A percentile compares a stretch with the other conserved stretches of the same genome.
These are phyloP conservation scores for Penicillium paxilli DNA, from an alignment of 495 filamentous ascomycete genomes.

Conservation along the genomic window DNA sequence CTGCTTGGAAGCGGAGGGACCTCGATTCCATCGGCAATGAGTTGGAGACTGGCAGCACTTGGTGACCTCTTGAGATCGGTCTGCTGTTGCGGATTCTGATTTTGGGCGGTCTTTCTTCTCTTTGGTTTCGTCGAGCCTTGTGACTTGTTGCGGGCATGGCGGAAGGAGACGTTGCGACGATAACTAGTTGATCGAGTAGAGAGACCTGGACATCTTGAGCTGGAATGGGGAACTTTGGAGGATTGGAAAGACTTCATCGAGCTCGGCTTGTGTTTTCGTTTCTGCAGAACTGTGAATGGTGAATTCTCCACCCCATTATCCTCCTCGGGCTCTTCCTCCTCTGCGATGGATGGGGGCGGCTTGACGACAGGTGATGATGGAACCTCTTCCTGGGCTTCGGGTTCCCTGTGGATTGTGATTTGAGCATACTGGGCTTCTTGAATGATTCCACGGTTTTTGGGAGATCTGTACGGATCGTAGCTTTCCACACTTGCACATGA, in stretches of 20 bases:
- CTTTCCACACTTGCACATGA: slow-evolving; percentile 52
- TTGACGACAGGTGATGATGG: slow-evolving; percentile 13
- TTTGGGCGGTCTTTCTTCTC: slow-evolving; percentile 14
- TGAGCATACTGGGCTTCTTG: slow-evolving; percentile 52
- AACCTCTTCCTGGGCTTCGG: slow-evolving; percentile 6
- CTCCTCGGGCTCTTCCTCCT: slow-evolving; percentile 24
- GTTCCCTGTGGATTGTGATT: slow-evolving; percentile 64
- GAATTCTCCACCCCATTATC: slow-evolving; percentile 14
- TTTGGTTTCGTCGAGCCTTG: slow-evolving; percentile 37
- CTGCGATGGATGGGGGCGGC: slow-evolving; percentile 23
- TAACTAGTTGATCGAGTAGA: slow-evolving; percentile 58
- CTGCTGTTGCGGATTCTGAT: background rate
- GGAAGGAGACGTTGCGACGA: slow-evolving; percentile 82
- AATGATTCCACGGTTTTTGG: slow-evolving; percentile 44
- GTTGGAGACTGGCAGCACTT: slow-evolving; percentile 31
- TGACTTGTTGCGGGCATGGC: slow-evolving; percentile 52
- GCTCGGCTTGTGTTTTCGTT: slow-evolving; percentile 34
- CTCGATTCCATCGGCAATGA: slow-evolving; percentile 17
- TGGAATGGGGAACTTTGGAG: slow-evolving; percentile 38
- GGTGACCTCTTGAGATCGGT: slow-evolving; percentile 22
- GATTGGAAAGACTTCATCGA: slow-evolving; percentile 43
- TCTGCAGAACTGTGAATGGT: slow-evolving; percentile 35
- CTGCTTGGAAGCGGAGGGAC: slow-evolving; percentile 29
- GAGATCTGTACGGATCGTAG: slow-evolving; percentile 85
- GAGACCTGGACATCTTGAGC: slow-evolving; percentile 60